A percentile compares a stretch with the other conserved stretches of the same genome.
Conservation (phyloP, 2,329 filamentous ascomycete genomes). For the Penicillium sp. region DNA sequence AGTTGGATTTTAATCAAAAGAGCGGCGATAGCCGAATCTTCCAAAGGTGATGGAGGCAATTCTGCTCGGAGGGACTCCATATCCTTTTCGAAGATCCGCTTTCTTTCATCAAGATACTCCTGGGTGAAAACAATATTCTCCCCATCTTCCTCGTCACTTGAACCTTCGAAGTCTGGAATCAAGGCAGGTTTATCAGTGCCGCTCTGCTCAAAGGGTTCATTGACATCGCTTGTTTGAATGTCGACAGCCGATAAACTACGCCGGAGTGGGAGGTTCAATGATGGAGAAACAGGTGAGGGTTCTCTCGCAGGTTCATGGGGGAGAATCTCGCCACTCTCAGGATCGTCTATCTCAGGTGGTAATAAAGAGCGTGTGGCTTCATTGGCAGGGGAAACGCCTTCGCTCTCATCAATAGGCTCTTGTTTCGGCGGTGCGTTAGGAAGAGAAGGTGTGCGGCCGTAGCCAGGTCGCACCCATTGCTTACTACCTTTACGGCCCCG, state of each 20-base stretch:
- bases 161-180: slow-evolving; percentile 35
- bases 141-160: slow-evolving; percentile 47
- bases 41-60: slow-evolving; percentile 42
- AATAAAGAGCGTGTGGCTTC: slow-evolving; percentile 17
- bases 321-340: slow-evolving; percentile 4
- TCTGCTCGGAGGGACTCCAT: slow-evolving; percentile 44
- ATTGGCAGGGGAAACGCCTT: slow-evolving; percentile 17
- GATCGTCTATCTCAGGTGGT: neutral
- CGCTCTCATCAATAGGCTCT: slow-evolving; percentile 33
- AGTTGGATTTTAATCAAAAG: slow-evolving; percentile 46
- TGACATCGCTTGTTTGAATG: slow-evolving; percentile 4
- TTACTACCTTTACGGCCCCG: slow-evolving; percentile 38
- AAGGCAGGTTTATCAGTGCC: slow-evolving; percentile 16
- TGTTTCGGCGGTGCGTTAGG: slow-evolving; percentile 27
- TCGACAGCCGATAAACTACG: slow-evolving; percentile 10
- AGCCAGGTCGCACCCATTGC: slow-evolving; percentile 41
- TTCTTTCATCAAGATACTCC: slow-evolving; percentile 47
- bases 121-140: slow-evolving; percentile 47
- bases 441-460: slow-evolving; percentile 26
- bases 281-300: slow-evolving; percentile 9
- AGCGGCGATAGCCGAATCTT: slow-evolving; percentile 42
- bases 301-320: slow-evolving; percentile 3
- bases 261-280: slow-evolving; percentile 16
- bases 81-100: slow-evolving; percentile 46
- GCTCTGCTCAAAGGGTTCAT: slow-evolving; percentile 1